Evolutionary conservation across 768 basidiomycete genomes (phyloP), one percentile per base, ranked within the genome.

Genomic region (Rhizopogon roseolus): DNA sequence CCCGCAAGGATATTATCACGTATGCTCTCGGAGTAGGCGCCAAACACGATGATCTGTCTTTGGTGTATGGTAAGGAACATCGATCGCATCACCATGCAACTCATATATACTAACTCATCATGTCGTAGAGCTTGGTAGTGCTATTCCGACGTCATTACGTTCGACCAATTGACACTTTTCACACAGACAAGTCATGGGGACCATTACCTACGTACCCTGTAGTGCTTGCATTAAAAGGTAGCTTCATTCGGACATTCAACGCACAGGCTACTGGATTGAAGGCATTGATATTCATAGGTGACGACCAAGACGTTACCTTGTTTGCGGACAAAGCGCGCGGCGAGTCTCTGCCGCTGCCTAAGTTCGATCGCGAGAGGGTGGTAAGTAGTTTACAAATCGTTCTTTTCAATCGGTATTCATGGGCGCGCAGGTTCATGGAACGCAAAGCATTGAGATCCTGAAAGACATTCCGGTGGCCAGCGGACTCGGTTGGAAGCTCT

Each of bases 151-250:
- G 6, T 19, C 9, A 36, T 16, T 36, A 34, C 8, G 34, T 28
- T 29, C 9, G 5, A 17, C n/a, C 17, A 25, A 50, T 34, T 32
- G 8, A 32, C 54, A 32, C 53, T 32, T 19, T 14, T 6, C 40
- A 11, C 55, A 88, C 55, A 88, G 86, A 86, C 69, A 76, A 79
- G 56, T 73, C 78, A 22, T 95, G 88, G 69, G 74, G 85, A 11
- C 81, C 90, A 3, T 76, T 94, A 62, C 92, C 93, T 9, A 93
- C 92, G 0, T 95, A 86, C 67, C 91, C 92, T 1, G 89, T 91
- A 16, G 88, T 90, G 0, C 77, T 94, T 5, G 71, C 68, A 29
- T 76, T 92, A 63, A 93, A 91, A 71, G 85, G 81, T 78, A 25
- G 25, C 64, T 53, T 8, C 37, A 22, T 22, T 22, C 22, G 22